Evolutionary conservation across 192 early-diverging fungal species (phyloP).

Genomic region (Entomortierella beljakovae): DNA sequence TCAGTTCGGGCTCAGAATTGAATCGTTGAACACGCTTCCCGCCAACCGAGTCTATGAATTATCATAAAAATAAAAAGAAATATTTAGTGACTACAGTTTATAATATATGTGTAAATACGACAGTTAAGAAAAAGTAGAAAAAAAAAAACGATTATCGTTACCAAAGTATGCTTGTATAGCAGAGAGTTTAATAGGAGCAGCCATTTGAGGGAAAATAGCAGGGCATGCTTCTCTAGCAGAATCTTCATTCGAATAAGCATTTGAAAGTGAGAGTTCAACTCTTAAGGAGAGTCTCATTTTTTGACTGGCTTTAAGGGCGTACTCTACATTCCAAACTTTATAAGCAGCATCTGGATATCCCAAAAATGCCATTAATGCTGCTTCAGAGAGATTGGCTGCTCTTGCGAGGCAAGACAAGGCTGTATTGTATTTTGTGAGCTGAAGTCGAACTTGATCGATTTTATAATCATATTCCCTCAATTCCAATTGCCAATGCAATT

Average conservation of each 20-base stretch:
- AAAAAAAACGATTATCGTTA: slow-evolving; percentile 5
- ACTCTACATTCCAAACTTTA: slow-evolving; percentile 48
- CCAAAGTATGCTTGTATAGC: slow-evolving; percentile 28
- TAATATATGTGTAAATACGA: no score
- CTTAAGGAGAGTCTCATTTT: slow-evolving; percentile 48
- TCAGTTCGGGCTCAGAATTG: slow-evolving; percentile 8
- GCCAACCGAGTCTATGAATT: background rate
- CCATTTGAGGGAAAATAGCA: slow-evolving; percentile 7
- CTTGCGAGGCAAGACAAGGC: slow-evolving; percentile 33
- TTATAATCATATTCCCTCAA: slow-evolving; percentile 48
- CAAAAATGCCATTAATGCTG: slow-evolving; percentile 42
- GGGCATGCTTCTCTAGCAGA: slow-evolving; percentile 43
- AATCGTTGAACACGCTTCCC: slow-evolving; percentile 5
- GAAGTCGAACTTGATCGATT: slow-evolving; percentile 13
- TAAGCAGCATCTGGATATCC: slow-evolving; percentile 51
- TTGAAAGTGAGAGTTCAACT: slow-evolving; percentile 38
- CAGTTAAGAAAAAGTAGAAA: no score
- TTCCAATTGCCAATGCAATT: slow-evolving; percentile 48
- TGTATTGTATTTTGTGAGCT: slow-evolving; percentile 29
- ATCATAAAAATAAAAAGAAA: slow-evolving; percentile 5
- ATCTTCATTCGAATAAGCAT: slow-evolving; percentile 35
- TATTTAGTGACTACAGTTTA: no score
- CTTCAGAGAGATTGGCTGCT: slow-evolving; percentile 42
- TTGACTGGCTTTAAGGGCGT: slow-evolving; percentile 42
- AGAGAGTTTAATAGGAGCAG: slow-evolving; percentile 29